Percentiles rank a stretch among this genome's conserved stretches.
Evolutionary conservation across 306 rosid genomes (phyloP).

Genomic region (Trifolium dubium): DNA sequence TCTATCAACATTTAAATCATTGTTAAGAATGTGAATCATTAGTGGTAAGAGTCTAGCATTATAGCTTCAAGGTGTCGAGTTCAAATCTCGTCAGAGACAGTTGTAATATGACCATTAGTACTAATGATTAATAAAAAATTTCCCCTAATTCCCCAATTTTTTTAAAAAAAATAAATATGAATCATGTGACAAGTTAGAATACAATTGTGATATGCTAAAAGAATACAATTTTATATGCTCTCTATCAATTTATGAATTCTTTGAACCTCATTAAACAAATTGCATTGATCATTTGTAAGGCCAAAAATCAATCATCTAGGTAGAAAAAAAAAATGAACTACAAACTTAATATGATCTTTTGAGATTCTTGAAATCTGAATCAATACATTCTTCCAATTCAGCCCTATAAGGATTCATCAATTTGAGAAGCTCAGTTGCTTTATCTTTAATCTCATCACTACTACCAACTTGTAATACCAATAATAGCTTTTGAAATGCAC

Average conservation of each 20-base stretch:
- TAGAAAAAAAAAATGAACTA: background rate
- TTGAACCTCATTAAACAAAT: slow-evolving; percentile 34
- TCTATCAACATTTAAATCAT: too few species aligned
- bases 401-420: slow-evolving; percentile 68
- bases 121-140: too few species aligned
- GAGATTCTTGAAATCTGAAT: slow-evolving; percentile 72
- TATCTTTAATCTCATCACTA: slow-evolving; percentile 63
- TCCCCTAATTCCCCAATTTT: too few species aligned
- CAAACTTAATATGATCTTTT: slow-evolving; percentile 59
- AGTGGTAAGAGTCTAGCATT: too few species aligned
- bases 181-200: too few species aligned
- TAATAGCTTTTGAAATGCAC: slow-evolving; percentile 77
- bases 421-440: slow-evolving; percentile 69
- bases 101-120: too few species aligned
- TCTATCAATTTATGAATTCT: slow-evolving; percentile 16
- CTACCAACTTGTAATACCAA: slow-evolving; percentile 70
- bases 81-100: too few species aligned
- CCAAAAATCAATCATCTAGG: slow-evolving; percentile 5
- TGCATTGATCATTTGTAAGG: slow-evolving; percentile 3
- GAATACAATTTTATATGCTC: slow-evolving; percentile 24
- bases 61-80: too few species aligned
- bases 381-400: slow-evolving; percentile 76
- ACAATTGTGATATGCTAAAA: slow-evolving; percentile 44
- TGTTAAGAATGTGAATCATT: too few species aligned
- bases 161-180: too few species aligned